A percentile compares a stretch with the other conserved stretches of the same genome.
phyloP scores from a whole-genome alignment of 75 land plant genomes.

The Sequoia sempervirens region DNA sequence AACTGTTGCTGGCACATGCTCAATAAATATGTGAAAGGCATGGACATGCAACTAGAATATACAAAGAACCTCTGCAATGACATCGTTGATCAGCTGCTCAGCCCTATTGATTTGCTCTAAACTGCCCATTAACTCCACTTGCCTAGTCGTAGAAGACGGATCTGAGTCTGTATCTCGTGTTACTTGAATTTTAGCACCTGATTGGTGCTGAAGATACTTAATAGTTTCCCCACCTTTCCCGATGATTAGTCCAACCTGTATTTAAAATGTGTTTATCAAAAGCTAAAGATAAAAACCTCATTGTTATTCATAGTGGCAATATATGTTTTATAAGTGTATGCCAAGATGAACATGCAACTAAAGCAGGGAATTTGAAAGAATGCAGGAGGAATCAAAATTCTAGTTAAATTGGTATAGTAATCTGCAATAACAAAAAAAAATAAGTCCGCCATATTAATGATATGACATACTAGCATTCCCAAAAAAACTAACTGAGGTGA shows the following conservation, averaged over 20 bases:
- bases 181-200: slow-evolving; percentile 94
- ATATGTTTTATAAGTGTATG: background rate
- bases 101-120: slow-evolving; percentile 75
- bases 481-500: background rate
- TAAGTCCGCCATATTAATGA: background rate
- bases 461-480: background rate
- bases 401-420: background rate
- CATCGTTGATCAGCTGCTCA: slow-evolving; percentile 93
- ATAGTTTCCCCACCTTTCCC: slow-evolving; percentile 98
- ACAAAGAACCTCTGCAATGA: slow-evolving; percentile 77
- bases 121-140: slow-evolving; percentile 85
- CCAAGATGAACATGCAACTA: background rate
- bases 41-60: background rate
- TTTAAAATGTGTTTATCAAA: background rate
- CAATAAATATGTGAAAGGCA: background rate
- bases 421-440: background rate
- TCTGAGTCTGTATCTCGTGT: slow-evolving; percentile 88
- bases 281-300: background rate
- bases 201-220: slow-evolving; percentile 72
- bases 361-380: background rate
- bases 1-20: background rate
- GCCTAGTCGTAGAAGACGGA: slow-evolving; percentile 54
- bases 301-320: background rate
- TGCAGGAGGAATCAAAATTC: background rate
- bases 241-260: slow-evolving; percentile 95